Conservation (phyloP, 2,329 filamentous ascomycete species). For the Ascomycota sp. region DNA sequence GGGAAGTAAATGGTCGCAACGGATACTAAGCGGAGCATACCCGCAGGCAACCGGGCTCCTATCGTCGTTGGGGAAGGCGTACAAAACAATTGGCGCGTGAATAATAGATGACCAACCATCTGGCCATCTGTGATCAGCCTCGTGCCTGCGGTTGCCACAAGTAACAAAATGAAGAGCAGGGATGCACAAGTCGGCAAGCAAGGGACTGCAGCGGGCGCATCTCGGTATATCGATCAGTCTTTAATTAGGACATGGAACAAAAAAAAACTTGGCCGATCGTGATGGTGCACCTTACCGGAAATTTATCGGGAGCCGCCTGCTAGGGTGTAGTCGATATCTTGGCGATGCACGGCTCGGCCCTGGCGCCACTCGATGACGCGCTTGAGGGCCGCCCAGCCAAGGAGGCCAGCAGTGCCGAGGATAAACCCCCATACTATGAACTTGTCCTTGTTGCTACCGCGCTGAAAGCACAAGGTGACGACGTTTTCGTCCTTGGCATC, state of each 20-base stretch:
- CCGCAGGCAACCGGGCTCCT: no score
- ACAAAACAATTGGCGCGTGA: not conserved
- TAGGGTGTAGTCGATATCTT: conserved; percentile 8
- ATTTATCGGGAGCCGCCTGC: no score
- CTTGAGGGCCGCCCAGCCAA: conserved; percentile 36
- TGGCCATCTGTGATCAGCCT: conserved; percentile 2
- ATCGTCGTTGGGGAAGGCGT: not conserved
- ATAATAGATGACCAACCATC: conserved; percentile 1
- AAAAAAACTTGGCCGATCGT: no score
- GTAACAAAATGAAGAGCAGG: no score
- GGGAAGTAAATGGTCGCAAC: conserved; percentile 26
- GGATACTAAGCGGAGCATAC: conserved; percentile 6
- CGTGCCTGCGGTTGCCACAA: no score
- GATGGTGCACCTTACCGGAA: no score
- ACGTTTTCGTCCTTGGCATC: conserved; percentile 38
- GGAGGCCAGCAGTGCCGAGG: conserved; percentile 30
- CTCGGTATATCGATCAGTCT: no score
- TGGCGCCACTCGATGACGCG: conserved; percentile 21
- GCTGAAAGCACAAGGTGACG: conserved; percentile 40
- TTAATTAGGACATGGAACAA: no score
- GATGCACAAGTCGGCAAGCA: no score
- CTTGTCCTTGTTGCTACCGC: conserved; percentile 43
- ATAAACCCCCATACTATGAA: conserved; percentile 45
- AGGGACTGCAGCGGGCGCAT: no score
- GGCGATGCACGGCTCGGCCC: conserved; percentile 9